These are phyloP conservation scores for Mercurialis annua DNA, from an alignment of 345 rosid genomes.

Conservation along the genomic window DNA sequence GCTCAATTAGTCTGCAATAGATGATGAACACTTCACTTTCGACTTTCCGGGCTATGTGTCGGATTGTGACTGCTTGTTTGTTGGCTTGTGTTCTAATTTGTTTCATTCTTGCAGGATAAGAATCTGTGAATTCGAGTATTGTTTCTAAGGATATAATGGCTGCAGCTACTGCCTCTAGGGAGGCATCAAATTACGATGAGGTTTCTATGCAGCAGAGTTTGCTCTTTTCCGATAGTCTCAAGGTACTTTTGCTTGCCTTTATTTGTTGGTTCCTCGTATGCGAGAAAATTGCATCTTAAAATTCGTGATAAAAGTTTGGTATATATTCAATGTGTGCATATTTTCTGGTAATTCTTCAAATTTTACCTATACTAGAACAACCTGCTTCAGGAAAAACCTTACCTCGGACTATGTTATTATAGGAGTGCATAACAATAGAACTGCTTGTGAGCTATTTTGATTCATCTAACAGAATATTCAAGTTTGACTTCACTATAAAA, in stretches of 20 bases:
- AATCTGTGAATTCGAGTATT: conserved; percentile 5
- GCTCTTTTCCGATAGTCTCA: conserved; percentile 81
- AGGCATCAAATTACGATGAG: conserved; percentile 74
- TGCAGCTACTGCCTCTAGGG: conserved; percentile 53
- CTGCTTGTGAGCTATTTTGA: no score
- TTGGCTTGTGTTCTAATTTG: conserved; percentile 18
- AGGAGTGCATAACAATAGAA: no score
- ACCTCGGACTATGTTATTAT: neutral
- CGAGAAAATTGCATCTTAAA: neutral
- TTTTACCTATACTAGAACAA: neutral
- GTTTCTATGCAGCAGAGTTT: conserved; percentile 76
- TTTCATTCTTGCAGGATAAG: conserved; percentile 23
- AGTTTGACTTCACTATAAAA: no score
- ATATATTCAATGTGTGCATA: neutral
- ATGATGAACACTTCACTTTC: neutral
- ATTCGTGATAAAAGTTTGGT: neutral
- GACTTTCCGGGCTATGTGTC: neutral
- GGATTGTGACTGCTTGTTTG: neutral
- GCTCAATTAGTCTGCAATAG: conserved; percentile 1
- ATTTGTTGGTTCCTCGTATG: neutral
- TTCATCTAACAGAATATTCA: no score
- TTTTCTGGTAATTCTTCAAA: neutral
- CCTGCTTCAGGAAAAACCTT: neutral
- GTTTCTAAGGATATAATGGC: conserved; percentile 45
- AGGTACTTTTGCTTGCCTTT: conserved; percentile 39